Base-by-base conservation (phyloP, 2,329 filamentous ascomycete genomes). In the Fonsecaea nubica region DNA sequence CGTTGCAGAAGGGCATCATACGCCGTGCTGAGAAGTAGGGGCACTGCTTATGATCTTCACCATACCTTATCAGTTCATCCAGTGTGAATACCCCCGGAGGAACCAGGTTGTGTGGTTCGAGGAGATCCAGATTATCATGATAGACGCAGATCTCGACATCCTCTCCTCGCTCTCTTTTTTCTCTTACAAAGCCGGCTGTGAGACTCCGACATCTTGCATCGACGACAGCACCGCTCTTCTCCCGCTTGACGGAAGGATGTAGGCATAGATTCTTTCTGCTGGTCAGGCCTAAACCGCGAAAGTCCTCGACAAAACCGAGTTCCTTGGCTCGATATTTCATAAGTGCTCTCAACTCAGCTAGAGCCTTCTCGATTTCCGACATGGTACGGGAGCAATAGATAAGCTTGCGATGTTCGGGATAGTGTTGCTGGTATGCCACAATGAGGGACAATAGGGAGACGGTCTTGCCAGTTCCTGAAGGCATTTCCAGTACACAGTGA, bases 1-100 rank as follows among this genome's bases (percentile, higher is more conserved):
- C 93, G 77, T 99, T 98, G 85, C 95, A 99, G 76, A 93, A 98
- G 74, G 95, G 90, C 94, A 99, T 98, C 95, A 99, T 99, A 70
- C 95, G 89, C 65, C 95, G 86, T 13, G 92, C 92, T 13, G 94
- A 97, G 74, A 99, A 99, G 77, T 99, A 99, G 0, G 95, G 95
- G 73, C 95, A 99, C 77, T 98, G 95, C 77, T 97, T 97, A 70
- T 97, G 89, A 74, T 97, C 86, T 79, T 99, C 94, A 61, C 96
- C 94, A 74, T 99, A 98, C 70, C 86, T 88, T 64, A 96, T 80
- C 56, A 99, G 86, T 13, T 89, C 92, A 72, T 99, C 95, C 58
- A 99, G 87, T 0, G 95, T 98, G 88, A 95, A 99, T 1, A 99
- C 92, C 6, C 95, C 95, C 25, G 95, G 92, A 0, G 95, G 95